Conservation (phyloP, 2,329 filamentous ascomycete genomes). For the Pezicula carpinea region DNA sequence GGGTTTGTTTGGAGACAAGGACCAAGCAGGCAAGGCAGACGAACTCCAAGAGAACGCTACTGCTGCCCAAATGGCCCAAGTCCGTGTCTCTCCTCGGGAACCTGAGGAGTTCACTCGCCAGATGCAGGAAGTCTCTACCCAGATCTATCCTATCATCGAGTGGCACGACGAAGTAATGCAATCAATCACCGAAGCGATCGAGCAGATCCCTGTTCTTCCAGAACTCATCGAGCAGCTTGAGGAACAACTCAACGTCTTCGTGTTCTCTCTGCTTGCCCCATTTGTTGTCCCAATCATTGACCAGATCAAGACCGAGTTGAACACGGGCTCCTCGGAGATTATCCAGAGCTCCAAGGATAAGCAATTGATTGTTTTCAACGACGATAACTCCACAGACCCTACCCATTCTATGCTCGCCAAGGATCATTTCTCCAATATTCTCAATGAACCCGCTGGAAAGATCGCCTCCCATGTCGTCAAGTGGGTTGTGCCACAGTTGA, state of each 20-base stretch:
- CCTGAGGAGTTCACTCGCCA: conserved; percentile 83
- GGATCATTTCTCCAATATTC: conserved; percentile 73
- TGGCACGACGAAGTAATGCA: conserved; percentile 89
- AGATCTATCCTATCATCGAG: conserved; percentile 85
- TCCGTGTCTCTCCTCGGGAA: conserved; percentile 69
- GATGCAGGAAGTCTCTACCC: conserved; percentile 64
- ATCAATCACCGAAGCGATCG: conserved; percentile 69
- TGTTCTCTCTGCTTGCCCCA: conserved; percentile 87
- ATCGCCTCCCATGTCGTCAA: conserved; percentile 73
- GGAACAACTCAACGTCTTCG: conserved; percentile 82
- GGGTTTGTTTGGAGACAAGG: conserved; percentile 71
- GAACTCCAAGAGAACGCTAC: conserved; percentile 74
- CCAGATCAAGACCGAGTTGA: conserved; percentile 83
- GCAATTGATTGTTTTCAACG: conserved; percentile 81
- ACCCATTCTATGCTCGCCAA: conserved; percentile 96
- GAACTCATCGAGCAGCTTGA: conserved; percentile 82
- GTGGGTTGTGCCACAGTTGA: conserved; percentile 87
- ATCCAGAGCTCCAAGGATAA: conserved; percentile 80
- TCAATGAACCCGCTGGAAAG: conserved; percentile 85
- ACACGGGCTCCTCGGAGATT: conserved; percentile 80
- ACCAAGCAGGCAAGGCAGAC: conserved; percentile 71
- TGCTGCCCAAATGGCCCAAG: conserved; percentile 69
- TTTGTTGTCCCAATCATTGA: conserved; percentile 81
- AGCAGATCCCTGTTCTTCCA: conserved; percentile 80
- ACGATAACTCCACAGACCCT: conserved; percentile 72